phyloP scores from a whole-genome alignment of 352 stramenopile species.

The Phytophthora nicotianae region DNA sequence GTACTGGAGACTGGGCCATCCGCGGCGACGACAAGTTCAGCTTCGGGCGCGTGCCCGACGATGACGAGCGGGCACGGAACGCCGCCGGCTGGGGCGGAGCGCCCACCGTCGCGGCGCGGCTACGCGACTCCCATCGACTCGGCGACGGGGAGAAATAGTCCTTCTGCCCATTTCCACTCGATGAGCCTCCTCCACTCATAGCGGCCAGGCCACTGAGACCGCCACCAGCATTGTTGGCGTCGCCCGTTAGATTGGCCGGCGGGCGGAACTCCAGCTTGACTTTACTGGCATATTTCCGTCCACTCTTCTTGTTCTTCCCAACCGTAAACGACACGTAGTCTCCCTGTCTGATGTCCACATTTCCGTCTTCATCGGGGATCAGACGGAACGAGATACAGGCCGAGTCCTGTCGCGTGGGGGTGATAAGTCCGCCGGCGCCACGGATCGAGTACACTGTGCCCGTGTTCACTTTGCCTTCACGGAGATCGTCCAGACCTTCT shows the following conservation, averaged over 20 bases:
- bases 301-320: conserved; percentile 91
- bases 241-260: conserved; percentile 56
- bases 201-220: conserved; percentile 24
- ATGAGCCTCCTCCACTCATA: conserved; percentile 28
- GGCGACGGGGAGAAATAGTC: conserved; percentile 61
- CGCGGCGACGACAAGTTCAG: conserved; percentile 68
- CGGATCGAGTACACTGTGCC: conserved; percentile 89
- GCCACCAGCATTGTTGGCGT: conserved; percentile 23
- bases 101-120: conserved; percentile 57
- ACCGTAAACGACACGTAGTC: conserved; percentile 91
- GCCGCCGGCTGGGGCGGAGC: conserved; percentile 42
- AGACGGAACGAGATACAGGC: conserved; percentile 88
- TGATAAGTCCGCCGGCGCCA: conserved; percentile 83
- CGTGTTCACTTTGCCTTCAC: conserved; percentile 88
- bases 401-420: conserved; percentile 80
- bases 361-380: conserved; percentile 88
- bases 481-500: conserved; percentile 83
- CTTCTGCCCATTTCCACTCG: conserved; percentile 52
- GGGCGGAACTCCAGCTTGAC: conserved; percentile 90
- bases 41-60: conserved; percentile 62
- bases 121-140: conserved; percentile 64
- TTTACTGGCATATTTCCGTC: conserved; percentile 88
- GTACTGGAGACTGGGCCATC: conserved; percentile 55
- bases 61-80: conserved; percentile 65
- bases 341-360: conserved; percentile 82